These are phyloP conservation scores for Elongisporangium anandrum DNA, from an alignment of 352 stramenopile genomes.

Conservation along the genomic window DNA sequence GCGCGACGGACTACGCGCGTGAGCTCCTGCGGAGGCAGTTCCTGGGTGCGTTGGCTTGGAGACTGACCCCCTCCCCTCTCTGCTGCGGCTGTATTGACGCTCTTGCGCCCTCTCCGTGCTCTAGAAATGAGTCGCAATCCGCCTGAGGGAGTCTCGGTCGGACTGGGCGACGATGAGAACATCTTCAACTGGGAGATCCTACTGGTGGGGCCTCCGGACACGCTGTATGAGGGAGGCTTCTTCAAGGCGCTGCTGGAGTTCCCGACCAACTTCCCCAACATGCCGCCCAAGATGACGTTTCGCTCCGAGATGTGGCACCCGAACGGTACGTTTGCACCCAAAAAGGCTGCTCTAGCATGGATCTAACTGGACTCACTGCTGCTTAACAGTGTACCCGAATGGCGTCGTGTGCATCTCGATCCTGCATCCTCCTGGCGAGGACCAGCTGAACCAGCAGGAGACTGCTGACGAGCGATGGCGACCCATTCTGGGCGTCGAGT, in stretches of 20 bases:
- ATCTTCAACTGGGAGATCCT: slow-evolving; percentile 99
- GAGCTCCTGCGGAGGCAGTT: slow-evolving; percentile 82
- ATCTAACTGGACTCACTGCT: neutral
- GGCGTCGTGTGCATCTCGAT: slow-evolving; percentile 99
- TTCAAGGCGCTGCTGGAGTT: slow-evolving; percentile 98
- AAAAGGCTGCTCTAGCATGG: neutral
- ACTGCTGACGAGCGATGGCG: slow-evolving; percentile 98
- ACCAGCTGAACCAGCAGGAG: slow-evolving; percentile 97
- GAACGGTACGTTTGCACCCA: slow-evolving; percentile 77
- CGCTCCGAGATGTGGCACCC: slow-evolving; percentile 99
- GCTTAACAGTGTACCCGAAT: slow-evolving; percentile 92
- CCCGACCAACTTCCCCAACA: slow-evolving; percentile 98
- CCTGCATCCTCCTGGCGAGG: slow-evolving; percentile 97
- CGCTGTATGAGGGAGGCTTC: slow-evolving; percentile 96
- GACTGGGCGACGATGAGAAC: slow-evolving; percentile 96
- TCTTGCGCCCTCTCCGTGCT: slow-evolving; percentile 3
- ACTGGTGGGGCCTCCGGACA: slow-evolving; percentile 94
- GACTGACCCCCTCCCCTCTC: neutral
- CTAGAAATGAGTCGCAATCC: slow-evolving; percentile 98
- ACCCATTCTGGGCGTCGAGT: slow-evolving; percentile 96
- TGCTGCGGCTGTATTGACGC: neutral
- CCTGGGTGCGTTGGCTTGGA: slow-evolving; percentile 42
- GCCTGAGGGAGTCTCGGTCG: slow-evolving; percentile 97
- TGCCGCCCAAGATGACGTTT: slow-evolving; percentile 98
- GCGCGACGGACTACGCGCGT: slow-evolving; percentile 63